These are phyloP conservation scores for Lophiotrema nucula DNA, from an alignment of 495 filamentous ascomycete species.

Conservation along the genomic window DNA sequence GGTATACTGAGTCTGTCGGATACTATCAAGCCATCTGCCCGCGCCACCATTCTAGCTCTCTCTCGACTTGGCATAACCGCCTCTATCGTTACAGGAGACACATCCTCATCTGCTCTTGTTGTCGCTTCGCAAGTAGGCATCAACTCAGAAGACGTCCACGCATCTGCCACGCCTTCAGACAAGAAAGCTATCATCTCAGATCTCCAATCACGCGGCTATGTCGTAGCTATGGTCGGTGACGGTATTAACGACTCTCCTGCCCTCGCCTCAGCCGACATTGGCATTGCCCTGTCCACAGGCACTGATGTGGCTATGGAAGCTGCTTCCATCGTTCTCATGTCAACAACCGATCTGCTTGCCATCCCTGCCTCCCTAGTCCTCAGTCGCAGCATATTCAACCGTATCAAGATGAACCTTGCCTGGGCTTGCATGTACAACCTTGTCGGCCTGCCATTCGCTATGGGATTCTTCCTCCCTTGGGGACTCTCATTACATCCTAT, in stretches of 20 bases:
- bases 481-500: slow-evolving; percentile 88
- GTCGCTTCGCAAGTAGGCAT: slow-evolving; percentile 86
- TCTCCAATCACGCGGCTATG: slow-evolving; percentile 67
- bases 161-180: slow-evolving; percentile 79
- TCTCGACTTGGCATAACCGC: slow-evolving; percentile 78
- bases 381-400: slow-evolving; percentile 77
- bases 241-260: slow-evolving; percentile 99
- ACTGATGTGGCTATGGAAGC: slow-evolving; percentile 99
- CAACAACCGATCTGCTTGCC: slow-evolving; percentile 83
- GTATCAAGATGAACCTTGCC: slow-evolving; percentile 89
- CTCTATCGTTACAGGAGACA: slow-evolving; percentile 93
- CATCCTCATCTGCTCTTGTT: slow-evolving; percentile 72
- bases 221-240: slow-evolving; percentile 96
- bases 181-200: slow-evolving; percentile 81
- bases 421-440: slow-evolving; percentile 95
- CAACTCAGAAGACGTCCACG: slow-evolving; percentile 66
- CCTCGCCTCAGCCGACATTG: slow-evolving; percentile 85
- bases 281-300: slow-evolving; percentile 86
- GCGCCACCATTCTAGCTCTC: slow-evolving; percentile 79
- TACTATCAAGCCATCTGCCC: slow-evolving; percentile 82
- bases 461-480: slow-evolving; percentile 89
- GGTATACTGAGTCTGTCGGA: slow-evolving; percentile 83
- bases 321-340: slow-evolving; percentile 94
- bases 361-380: slow-evolving; percentile 84
- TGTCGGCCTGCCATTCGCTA: slow-evolving; percentile 90